These are phyloP conservation scores for Aureobasidium lini DNA, from an alignment of 2,329 filamentous ascomycete genomes.

Conservation along the genomic window DNA sequence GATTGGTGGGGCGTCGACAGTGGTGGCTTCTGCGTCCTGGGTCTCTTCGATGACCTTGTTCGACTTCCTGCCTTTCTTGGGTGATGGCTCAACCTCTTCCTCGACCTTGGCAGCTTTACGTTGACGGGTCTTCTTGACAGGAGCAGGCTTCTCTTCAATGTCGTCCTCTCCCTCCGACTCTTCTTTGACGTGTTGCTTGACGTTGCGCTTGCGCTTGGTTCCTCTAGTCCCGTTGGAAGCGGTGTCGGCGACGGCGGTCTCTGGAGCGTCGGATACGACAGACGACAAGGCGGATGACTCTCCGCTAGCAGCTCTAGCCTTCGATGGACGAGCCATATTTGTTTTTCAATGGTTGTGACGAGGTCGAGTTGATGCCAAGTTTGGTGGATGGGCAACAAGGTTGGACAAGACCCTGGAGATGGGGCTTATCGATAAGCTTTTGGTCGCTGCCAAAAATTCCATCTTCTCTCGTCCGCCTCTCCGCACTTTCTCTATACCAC, in stretches of 20 bases:
- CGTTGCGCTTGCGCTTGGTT: conserved; percentile 6
- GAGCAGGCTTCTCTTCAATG: conserved; percentile 12
- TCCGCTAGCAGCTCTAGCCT: conserved; percentile 2
- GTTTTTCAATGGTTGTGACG: background rate
- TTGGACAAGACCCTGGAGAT: background rate
- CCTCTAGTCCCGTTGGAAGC: conserved; percentile 1
- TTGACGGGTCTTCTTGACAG: conserved; percentile 14
- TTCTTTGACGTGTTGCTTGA: conserved; percentile 13
- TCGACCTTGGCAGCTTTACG: conserved; percentile 12
- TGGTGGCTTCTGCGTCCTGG: conserved; percentile 14
- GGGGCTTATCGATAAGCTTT: conserved; percentile 15
- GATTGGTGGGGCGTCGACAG: conserved; percentile 2
- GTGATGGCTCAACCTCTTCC: background rate
- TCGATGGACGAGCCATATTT: conserved; percentile 8
- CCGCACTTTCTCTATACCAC: background rate
- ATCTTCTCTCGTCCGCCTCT: conserved; percentile 2
- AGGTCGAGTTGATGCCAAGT: conserved; percentile 3
- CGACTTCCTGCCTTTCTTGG: conserved; percentile 4
- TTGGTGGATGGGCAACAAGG: background rate
- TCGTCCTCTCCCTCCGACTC: conserved; percentile 7
- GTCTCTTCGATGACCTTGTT: conserved; percentile 15
- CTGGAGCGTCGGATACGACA: background rate
- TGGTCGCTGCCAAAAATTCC: conserved; percentile 4
- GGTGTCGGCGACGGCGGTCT: background rate
- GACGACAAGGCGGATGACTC: conserved; percentile 13